A percentile compares a stretch with the other conserved stretches of the same genome.
Evolutionary conservation across 2,329 filamentous ascomycete genomes (phyloP).

Genomic region (Escovopsis sp.): DNA sequence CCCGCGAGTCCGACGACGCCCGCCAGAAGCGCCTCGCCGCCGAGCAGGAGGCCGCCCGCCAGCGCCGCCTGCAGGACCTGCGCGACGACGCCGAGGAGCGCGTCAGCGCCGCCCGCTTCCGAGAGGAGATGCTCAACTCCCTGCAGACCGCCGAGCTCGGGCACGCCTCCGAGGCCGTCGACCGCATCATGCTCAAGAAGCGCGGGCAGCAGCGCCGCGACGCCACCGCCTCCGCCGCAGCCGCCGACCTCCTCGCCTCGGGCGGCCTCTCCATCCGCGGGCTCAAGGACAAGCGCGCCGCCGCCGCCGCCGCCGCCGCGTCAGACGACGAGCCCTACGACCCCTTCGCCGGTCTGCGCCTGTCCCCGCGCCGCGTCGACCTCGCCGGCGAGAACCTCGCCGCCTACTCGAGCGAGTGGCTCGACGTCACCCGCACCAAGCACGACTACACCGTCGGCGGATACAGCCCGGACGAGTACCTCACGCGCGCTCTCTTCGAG

Average conservation of each 20-base stretch:
- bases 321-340: conserved; percentile 64
- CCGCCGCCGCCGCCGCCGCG: neutral
- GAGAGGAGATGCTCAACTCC: conserved; percentile 54
- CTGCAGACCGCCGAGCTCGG: conserved; percentile 47
- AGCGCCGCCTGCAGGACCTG: conserved; percentile 44
- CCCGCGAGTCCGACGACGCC: conserved; percentile 39
- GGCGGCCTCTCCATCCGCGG: conserved; percentile 57
- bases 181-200: conserved; percentile 58
- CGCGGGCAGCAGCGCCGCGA: conserved; percentile 39
- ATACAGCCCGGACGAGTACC: conserved; percentile 72
- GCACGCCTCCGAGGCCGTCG: conserved; percentile 42
- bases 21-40: conserved; percentile 41
- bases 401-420: conserved; percentile 60
- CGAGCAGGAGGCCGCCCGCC: conserved; percentile 50
- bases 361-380: conserved; percentile 55
- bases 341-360: conserved; percentile 64
- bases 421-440: conserved; percentile 53
- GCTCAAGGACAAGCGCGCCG: conserved; percentile 46
- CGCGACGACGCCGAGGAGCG: conserved; percentile 59
- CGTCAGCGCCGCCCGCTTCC: conserved; percentile 44
- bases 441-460: conserved; percentile 59
- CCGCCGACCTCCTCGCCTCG: conserved; percentile 6
- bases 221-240: conserved; percentile 20
- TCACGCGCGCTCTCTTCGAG: conserved; percentile 66
- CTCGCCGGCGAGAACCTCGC: conserved; percentile 35